Percentiles rank a stretch among this genome's conserved stretches.
Evolutionary conservation across 2,329 filamentous ascomycete species (phyloP).

Genomic region (Fusarium fracticaudum): DNA sequence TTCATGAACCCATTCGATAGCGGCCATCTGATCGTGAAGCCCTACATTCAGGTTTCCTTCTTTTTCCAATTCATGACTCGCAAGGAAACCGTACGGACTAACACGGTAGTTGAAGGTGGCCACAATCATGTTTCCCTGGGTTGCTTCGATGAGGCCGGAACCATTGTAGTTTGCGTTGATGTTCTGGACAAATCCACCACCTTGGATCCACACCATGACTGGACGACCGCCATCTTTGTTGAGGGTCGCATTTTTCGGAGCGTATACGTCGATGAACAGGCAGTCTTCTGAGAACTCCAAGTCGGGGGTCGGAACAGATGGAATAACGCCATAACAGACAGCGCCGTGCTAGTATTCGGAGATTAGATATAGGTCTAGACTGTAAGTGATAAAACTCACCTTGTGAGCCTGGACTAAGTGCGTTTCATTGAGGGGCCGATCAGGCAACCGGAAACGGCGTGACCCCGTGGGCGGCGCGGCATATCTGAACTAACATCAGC

Average conservation of each 20-base stretch:
- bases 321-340: background rate
- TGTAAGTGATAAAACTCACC: background rate
- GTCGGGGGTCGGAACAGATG: background rate
- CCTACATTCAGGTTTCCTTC: background rate
- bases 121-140: background rate
- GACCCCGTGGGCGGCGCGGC: background rate
- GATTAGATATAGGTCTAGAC: background rate
- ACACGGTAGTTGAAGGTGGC: background rate
- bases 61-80: background rate
- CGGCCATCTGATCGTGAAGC: background rate
- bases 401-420: background rate
- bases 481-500: background rate
- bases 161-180: background rate
- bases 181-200: background rate
- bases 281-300: background rate
- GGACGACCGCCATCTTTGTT: background rate
- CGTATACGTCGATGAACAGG: background rate
- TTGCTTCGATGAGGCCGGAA: background rate
- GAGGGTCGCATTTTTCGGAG: background rate
- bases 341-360: background rate
- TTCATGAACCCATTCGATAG: background rate
- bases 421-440: background rate
- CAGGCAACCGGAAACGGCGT: background rate
- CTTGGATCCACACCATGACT: background rate
- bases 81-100: background rate